Base-by-base conservation (phyloP, 352 stramenopile species). In the Phytophthora lateralis region DNA sequence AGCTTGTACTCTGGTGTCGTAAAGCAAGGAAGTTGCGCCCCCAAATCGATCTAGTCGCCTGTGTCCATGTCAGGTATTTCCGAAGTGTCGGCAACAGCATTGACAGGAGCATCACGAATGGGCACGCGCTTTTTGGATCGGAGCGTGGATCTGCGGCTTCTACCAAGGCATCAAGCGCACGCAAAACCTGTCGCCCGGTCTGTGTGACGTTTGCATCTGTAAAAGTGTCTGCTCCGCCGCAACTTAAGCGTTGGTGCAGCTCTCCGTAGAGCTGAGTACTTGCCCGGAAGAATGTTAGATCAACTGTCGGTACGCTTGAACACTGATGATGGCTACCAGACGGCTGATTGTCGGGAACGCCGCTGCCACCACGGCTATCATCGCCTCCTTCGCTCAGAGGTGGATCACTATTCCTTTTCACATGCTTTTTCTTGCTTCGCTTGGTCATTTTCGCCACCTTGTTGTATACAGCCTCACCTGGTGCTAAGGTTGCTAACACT, bases 31-130 rank as follows among this genome's bases (percentile, higher is more conserved):
- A 26, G 12, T 50, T 51, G 17, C 24, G 63, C 9, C 54, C 74
- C 81, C 78, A 89, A 5, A 76, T 17, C 6, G 46, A 38, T 24
- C 78, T 74, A 1, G 68, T 85, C 14, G 61, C 55, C 38, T 73
- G 30, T 21, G 81, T 72, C 70, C 70, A 91, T 5, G 67, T 50
- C n/a, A 88, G 38, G 20, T 85, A 78, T 48, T 88, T 88, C 24
- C 78, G 74, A 44, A 91, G 66, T 35, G 66, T 69, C 43, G 82
- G 79, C 30, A 88, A 17, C 10, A 87, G 12, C 37, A 87, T 77
- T 0, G 82, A 89, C 2, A 91, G 55, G 39, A 88, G 51, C 79
- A 90, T 90, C 42, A 87, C 79, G 46, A 87, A 88, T 35, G 81
- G 78, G 43, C 65, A 70, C 6, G 52, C 20, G 44, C 26, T 59